phyloP scores from a whole-genome alignment of 2,329 filamentous ascomycete species.

The Aureobasidium sp. region DNA sequence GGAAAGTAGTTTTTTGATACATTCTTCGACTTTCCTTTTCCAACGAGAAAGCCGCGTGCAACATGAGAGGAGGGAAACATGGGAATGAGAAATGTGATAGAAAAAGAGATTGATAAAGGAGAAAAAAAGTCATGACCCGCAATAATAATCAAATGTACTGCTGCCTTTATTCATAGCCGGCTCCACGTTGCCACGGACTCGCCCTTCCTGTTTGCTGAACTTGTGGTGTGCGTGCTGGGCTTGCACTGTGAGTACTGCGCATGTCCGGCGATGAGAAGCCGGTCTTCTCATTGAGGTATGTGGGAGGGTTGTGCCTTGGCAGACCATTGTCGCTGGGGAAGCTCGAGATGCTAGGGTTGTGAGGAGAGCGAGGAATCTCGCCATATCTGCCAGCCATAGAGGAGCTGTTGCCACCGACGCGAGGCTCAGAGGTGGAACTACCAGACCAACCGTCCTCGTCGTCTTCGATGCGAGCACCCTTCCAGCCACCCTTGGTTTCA shows the following conservation, averaged over 20 bases:
- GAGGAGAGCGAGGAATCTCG: slow-evolving; percentile 25
- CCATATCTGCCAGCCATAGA: slow-evolving; percentile 39
- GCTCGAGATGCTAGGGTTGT: slow-evolving; percentile 22
- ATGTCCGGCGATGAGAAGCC: slow-evolving; percentile 17
- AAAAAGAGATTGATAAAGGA: slow-evolving; percentile 1
- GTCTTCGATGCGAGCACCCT: slow-evolving; percentile 70
- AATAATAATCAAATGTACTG: slow-evolving; percentile 10
- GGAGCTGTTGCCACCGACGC: slow-evolving; percentile 43
- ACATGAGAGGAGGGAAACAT: slow-evolving; percentile 1
- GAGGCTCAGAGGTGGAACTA: slow-evolving; percentile 49
- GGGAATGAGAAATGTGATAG: not conserved
- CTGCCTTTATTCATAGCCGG: slow-evolving; percentile 63
- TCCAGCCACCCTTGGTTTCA: slow-evolving; percentile 60
- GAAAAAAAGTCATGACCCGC: slow-evolving; percentile 17
- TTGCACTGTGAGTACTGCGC: slow-evolving; percentile 21
- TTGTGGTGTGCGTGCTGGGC: slow-evolving; percentile 22
- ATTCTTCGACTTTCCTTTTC: not conserved
- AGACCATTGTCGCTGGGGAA: slow-evolving; percentile 20
- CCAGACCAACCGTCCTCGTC: slow-evolving; percentile 75
- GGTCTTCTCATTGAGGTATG: slow-evolving; percentile 21
- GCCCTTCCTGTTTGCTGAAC: slow-evolving; percentile 52
- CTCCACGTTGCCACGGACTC: slow-evolving; percentile 72
- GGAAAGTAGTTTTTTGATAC: slow-evolving; percentile 4
- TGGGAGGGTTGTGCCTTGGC: slow-evolving; percentile 25
- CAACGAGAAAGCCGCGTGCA: not conserved